phyloP scores from a whole-genome alignment of 2,329 filamentous ascomycete genomes.

The Alternaria tenuissima region DNA sequence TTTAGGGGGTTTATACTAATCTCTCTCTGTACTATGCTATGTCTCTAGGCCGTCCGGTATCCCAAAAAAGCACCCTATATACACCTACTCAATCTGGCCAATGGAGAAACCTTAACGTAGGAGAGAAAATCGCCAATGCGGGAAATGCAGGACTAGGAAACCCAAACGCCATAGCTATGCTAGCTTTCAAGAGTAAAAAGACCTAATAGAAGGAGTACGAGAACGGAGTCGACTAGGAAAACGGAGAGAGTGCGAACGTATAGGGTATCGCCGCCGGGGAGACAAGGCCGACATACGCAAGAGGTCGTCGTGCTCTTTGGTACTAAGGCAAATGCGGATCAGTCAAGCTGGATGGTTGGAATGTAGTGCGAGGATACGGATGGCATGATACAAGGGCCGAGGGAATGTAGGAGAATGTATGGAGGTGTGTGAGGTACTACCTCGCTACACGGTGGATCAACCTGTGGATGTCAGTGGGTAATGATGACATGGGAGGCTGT shows the following conservation, averaged over 20 bases:
- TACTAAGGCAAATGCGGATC: conserved; percentile 3
- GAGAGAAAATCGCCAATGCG: conserved; percentile 3
- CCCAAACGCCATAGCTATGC: conserved; percentile 17
- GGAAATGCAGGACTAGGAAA: background rate
- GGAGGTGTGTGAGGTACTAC: conserved; percentile 28
- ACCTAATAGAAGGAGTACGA: conserved; percentile 10
- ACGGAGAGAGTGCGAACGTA: conserved; percentile 12
- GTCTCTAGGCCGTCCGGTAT: background rate
- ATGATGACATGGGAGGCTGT: background rate
- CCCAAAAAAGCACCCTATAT: conserved; percentile 2
- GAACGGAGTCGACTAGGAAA: conserved; percentile 19
- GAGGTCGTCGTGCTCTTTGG: conserved; percentile 4
- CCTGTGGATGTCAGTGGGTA: conserved; percentile 24
- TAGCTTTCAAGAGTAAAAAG: conserved; percentile 15
- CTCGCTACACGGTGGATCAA: conserved; percentile 42
- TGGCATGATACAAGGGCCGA: conserved; percentile 7
- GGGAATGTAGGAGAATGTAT: conserved; percentile 6
- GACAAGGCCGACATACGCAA: conserved; percentile 14
- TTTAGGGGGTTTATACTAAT: conserved; percentile 4
- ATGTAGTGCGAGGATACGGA: conserved; percentile 4
- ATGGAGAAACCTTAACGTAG: conserved; percentile 1
- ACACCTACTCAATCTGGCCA: background rate
- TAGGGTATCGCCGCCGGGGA: conserved; percentile 6
- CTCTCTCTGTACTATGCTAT: conserved; percentile 4
- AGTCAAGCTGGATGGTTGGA: conserved; percentile 9